phyloP scores from a whole-genome alignment of 768 basidiomycete species.

The Mycena polygramma region DNA sequence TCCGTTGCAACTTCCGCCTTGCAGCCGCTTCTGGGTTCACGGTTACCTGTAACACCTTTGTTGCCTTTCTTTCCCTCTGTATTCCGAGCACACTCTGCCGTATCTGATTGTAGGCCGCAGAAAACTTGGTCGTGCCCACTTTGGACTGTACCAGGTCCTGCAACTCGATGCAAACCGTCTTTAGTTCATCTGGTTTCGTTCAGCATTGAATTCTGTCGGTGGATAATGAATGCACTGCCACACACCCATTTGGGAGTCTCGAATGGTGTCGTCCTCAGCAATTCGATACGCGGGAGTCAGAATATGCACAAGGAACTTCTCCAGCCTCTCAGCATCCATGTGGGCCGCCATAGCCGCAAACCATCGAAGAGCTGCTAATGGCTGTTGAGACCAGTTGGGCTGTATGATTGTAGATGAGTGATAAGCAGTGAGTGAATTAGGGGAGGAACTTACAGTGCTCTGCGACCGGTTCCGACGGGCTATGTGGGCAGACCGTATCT shows the following conservation, averaged over 20 bases:
- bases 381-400: conserved; percentile 88
- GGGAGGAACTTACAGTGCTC: conserved; percentile 55
- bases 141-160: conserved; percentile 89
- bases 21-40: conserved; percentile 84
- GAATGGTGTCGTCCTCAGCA: conserved; percentile 86
- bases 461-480: conserved; percentile 69
- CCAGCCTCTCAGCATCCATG: conserved; percentile 70
- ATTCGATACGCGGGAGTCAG: conserved; percentile 90
- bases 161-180: conserved; percentile 83
- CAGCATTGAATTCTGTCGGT: neutral
- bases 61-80: conserved; percentile 78
- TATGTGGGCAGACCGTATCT: conserved; percentile 82
- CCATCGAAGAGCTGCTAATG: conserved; percentile 86
- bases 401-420: conserved; percentile 45
- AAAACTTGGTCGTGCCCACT: conserved; percentile 90
- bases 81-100: conserved; percentile 77
- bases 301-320: conserved; percentile 85
- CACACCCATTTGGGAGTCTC: conserved; percentile 84
- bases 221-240: conserved; percentile 20
- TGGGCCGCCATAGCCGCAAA: conserved; percentile 91
- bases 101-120: conserved; percentile 82
- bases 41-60: conserved; percentile 69
- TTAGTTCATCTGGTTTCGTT: conserved; percentile 78
- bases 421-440: conserved; percentile 11
- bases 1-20: conserved; percentile 78